phyloP scores from a whole-genome alignment of 352 stramenopile genomes.

The Phytophthora vignae region DNA sequence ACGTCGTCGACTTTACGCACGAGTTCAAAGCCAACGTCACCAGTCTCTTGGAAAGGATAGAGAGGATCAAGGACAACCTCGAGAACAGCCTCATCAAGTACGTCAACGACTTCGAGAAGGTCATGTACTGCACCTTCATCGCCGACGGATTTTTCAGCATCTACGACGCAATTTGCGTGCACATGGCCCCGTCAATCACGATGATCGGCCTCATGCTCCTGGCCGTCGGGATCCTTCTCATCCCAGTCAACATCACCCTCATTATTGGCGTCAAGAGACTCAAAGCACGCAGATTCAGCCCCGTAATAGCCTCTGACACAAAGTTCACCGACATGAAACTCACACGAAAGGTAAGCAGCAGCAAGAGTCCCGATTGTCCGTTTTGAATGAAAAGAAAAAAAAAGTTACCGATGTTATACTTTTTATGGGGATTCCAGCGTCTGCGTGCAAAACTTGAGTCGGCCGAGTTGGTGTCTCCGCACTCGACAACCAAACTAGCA shows the following conservation, averaged over 20 bases:
- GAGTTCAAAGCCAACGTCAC: conserved; percentile 59
- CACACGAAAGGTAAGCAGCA: not conserved
- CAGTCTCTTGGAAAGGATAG: conserved; percentile 39
- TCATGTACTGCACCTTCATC: conserved; percentile 71
- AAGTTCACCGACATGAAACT: conserved; percentile 3
- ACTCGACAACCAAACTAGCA: no score
- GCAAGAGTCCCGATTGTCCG: not conserved
- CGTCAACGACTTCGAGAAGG: conserved; percentile 56
- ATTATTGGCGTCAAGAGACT: conserved; percentile 67
- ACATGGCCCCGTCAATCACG: conserved; percentile 63
- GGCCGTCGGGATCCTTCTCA: conserved; percentile 56
- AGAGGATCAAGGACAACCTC: conserved; percentile 49
- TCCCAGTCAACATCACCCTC: conserved; percentile 67
- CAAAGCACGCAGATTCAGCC: conserved; percentile 45
- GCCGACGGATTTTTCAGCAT: conserved; percentile 49
- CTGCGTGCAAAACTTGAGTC: not conserved
- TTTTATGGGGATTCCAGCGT: not conserved
- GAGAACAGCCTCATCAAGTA: conserved; percentile 57
- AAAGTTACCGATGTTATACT: not conserved
- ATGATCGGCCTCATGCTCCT: conserved; percentile 81
- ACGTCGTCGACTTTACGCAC: conserved; percentile 41
- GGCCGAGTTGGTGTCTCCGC: not conserved
- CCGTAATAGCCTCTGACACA: not conserved
- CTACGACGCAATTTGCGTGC: conserved; percentile 54
- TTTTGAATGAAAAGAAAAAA: not conserved